Evolutionary conservation across 495 filamentous ascomycete genomes (phyloP).

Genomic region (Penicillium desertorum): DNA sequence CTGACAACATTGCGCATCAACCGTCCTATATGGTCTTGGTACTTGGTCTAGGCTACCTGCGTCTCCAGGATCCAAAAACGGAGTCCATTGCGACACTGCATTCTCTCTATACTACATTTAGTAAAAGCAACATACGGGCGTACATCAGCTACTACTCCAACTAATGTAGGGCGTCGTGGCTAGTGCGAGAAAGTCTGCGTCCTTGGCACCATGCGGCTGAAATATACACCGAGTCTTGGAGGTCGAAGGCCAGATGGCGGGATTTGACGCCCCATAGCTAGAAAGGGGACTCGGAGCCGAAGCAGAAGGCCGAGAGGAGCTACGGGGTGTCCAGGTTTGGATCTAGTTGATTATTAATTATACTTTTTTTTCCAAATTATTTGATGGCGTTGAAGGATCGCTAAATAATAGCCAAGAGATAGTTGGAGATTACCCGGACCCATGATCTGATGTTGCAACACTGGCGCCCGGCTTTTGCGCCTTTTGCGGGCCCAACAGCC

Average conservation of each 20-base stretch:
- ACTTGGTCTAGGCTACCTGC: background rate
- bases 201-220: constrained; percentile 8
- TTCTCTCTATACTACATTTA: background rate
- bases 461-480: constrained; percentile 1
- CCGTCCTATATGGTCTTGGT: background rate
- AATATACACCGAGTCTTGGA: constrained; percentile 2
- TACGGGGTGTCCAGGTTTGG: background rate
- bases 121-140: background rate
- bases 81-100: background rate
- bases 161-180: constrained; percentile 3
- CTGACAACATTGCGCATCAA: background rate
- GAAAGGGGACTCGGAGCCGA: constrained; percentile 9
- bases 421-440: constrained; percentile 1
- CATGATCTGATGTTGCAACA: constrained; percentile 9
- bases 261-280: background rate
- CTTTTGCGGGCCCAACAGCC: constrained; percentile 1
- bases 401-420: background rate
- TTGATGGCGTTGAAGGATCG: too few species aligned
- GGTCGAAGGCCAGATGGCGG: background rate
- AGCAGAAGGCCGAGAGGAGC: background rate
- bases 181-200: background rate
- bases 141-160: background rate
- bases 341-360: background rate
- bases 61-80: background rate
- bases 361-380: background rate